phyloP scores from a whole-genome alignment of 306 rosid species.

The Rosa chinensis region DNA sequence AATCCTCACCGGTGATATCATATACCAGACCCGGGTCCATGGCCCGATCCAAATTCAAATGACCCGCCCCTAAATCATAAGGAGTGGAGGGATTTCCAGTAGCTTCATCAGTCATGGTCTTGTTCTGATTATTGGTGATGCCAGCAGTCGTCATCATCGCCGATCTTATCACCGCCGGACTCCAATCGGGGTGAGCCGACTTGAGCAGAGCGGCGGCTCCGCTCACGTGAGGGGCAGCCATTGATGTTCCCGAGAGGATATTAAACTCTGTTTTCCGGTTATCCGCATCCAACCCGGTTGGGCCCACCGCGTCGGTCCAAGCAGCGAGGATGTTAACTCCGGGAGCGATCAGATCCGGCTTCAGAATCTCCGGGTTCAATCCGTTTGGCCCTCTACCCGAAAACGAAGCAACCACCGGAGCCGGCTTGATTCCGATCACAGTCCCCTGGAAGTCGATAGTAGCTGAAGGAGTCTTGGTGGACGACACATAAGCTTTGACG shows the following conservation, averaged over 20 bases:
- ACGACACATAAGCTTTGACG: conserved; percentile 56
- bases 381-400: conserved; percentile 79
- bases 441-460: conserved; percentile 81
- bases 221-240: conserved; percentile 91
- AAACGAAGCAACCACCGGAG: conserved; percentile 84
- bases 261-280: conserved; percentile 67
- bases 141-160: conserved; percentile 89
- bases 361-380: conserved; percentile 69
- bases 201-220: conserved; percentile 88
- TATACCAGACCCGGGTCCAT: conserved; percentile 86
- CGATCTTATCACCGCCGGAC: conserved; percentile 80
- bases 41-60: conserved; percentile 61
- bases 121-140: conserved; percentile 46
- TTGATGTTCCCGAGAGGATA: conserved; percentile 85
- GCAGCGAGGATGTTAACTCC: conserved; percentile 87
- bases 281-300: conserved; percentile 68
- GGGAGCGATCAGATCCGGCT: conserved; percentile 86
- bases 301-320: conserved; percentile 86
- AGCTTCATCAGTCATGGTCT: conserved; percentile 65
- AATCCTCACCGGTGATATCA: conserved; percentile 60
- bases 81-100: conserved; percentile 63
- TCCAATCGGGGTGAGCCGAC: conserved; percentile 91
- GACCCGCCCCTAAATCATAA: conserved; percentile 81
- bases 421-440: conserved; percentile 77
- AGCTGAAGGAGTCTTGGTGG: conserved; percentile 54